phyloP scores from a whole-genome alignment of 1,139 yeast species.

The Debaryomyces psychrophilus region DNA sequence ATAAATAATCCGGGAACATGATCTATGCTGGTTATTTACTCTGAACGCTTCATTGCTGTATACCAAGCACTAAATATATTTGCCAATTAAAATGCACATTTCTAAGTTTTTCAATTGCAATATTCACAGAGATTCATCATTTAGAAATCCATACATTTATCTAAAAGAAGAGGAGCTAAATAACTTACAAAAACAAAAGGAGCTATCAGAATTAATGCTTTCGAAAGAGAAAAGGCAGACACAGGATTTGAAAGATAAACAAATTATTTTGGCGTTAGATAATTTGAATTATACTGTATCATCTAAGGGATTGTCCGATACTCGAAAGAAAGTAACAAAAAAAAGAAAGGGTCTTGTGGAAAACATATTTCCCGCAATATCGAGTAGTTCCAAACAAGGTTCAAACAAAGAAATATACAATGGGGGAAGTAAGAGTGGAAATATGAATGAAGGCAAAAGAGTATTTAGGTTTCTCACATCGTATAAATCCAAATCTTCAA shows the following conservation, averaged over 20 bases:
- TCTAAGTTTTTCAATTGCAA: background rate
- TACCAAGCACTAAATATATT: background rate
- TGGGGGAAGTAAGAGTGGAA: background rate
- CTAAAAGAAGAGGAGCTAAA: slow-evolving; percentile 8
- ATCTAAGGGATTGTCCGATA: background rate
- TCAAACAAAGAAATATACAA: background rate
- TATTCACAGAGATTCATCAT: slow-evolving; percentile 2
- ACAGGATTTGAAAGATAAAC: background rate
- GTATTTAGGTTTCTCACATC: background rate
- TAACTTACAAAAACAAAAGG: slow-evolving; percentile 1
- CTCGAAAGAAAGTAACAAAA: background rate
- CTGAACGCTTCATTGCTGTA: background rate
- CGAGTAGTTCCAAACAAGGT: background rate
- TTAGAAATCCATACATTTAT: slow-evolving; percentile 10
- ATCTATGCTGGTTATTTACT: background rate
- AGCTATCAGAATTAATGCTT: background rate
- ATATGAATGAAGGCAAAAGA: background rate
- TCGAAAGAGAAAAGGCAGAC: background rate
- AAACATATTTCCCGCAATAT: background rate
- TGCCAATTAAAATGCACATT: background rate
- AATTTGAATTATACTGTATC: background rate
- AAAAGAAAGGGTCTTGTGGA: background rate
- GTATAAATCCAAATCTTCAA: background rate
- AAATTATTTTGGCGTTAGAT: slow-evolving; percentile 1
- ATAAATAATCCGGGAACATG: background rate